phyloP scores from a whole-genome alignment of 2,329 filamentous ascomycete genomes.

The Fusarium temperatum region DNA sequence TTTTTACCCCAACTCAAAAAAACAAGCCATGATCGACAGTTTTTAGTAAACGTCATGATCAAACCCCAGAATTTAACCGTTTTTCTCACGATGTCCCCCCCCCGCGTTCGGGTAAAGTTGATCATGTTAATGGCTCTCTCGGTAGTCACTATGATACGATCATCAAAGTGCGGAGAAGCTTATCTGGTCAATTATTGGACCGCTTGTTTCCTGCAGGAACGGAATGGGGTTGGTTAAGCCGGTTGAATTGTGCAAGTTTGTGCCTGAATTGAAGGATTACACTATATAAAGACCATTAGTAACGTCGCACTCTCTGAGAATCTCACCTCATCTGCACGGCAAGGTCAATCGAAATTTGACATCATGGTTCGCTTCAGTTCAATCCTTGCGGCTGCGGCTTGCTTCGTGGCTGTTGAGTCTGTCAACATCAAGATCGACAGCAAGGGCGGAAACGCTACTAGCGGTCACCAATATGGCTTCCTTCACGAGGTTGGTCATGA shows the following conservation, averaged over 20 bases:
- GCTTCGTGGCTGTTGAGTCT: conserved; percentile 33
- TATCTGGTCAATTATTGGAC: conserved; percentile 9
- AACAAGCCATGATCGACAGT: conserved; percentile 20
- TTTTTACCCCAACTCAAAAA: conserved; percentile 11
- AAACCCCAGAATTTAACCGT: conserved; percentile 23
- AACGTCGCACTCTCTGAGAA: neutral
- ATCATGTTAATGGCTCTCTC: neutral
- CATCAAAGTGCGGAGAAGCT: conserved; percentile 28
- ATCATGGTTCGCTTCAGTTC: conserved; percentile 33
- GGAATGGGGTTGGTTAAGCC: neutral
- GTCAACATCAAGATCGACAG: conserved; percentile 50
- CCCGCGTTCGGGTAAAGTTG: conserved; percentile 26
- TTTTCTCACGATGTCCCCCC: neutral
- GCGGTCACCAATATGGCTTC: conserved; percentile 57
- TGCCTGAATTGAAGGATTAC: neutral
- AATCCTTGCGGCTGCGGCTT: conserved; percentile 27
- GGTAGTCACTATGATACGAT: conserved; percentile 18
- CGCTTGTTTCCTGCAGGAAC: conserved; percentile 18
- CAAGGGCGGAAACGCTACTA: conserved; percentile 53
- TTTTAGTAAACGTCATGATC: conserved; percentile 13
- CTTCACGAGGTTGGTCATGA: conserved; percentile 51
- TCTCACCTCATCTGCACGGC: neutral
- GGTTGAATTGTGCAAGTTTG: neutral
- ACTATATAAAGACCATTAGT: neutral
- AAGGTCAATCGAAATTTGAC: neutral